Conservation (phyloP, 228 moss, liverwort and hornwort genomes). For the Sphagnum magellanicum region DNA sequence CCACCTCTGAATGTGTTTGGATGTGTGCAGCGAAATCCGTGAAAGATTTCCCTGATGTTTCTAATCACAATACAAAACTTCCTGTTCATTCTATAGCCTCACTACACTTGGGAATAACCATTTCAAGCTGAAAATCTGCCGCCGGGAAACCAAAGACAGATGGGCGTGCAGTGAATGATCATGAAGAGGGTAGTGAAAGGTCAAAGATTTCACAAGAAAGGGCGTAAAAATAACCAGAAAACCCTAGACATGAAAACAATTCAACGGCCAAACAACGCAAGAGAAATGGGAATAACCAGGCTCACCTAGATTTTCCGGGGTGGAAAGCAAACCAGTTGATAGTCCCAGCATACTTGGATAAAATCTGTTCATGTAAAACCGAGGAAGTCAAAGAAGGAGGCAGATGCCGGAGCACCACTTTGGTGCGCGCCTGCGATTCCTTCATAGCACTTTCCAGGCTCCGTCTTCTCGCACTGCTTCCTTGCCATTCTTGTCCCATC, state of each 20-base stretch:
- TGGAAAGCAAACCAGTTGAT: slow-evolving; percentile 45
- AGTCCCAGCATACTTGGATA: slow-evolving; percentile 36
- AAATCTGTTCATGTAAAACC: slow-evolving; percentile 28
- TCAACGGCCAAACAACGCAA: background rate
- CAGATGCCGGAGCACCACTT: slow-evolving; percentile 60
- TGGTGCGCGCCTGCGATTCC: slow-evolving; percentile 49
- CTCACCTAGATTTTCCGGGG: slow-evolving; percentile 35
- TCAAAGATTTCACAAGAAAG: background rate
- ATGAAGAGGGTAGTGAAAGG: background rate
- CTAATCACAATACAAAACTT: no score
- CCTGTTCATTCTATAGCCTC: no score
- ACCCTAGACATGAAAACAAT: no score
- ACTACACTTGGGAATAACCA: no score
- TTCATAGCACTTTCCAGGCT: slow-evolving; percentile 42
- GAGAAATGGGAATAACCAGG: background rate
- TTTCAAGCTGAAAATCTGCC: no score
- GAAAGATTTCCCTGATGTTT: no score
- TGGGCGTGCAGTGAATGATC: background rate
- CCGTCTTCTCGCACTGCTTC: slow-evolving; percentile 29
- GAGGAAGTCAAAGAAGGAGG: slow-evolving; percentile 38
- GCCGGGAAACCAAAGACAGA: no score
- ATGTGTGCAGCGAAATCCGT: no score
- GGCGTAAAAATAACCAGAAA: background rate
- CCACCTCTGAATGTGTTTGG: no score
- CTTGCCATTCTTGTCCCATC: slow-evolving; percentile 7